phyloP scores from a whole-genome alignment of 148 eudicot genomes.

The Rheum nobile region DNA sequence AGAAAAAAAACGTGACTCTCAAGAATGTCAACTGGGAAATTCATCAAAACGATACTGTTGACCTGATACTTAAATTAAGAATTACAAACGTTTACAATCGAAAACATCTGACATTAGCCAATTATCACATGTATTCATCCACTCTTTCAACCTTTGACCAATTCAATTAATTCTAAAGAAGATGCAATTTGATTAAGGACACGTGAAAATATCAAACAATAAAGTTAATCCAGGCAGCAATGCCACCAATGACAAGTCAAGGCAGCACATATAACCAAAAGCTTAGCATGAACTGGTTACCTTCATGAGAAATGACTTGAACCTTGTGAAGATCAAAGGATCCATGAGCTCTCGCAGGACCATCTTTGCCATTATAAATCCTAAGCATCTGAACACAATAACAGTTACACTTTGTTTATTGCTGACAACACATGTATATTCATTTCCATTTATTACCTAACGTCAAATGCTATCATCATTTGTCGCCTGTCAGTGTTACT shows the following conservation, averaged over 20 bases:
- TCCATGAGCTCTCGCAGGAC: conserved; percentile 94
- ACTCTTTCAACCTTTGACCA: not conserved
- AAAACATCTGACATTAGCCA: not conserved
- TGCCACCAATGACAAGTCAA: not conserved
- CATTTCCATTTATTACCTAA: conserved; percentile 46
- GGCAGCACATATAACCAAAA: not conserved
- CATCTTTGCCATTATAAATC: conserved; percentile 97
- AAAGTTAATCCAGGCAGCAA: not conserved
- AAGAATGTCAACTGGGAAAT: not conserved
- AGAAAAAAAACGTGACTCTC: not conserved
- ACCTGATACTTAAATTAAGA: not conserved
- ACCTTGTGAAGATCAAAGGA: conserved; percentile 52
- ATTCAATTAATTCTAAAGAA: not conserved
- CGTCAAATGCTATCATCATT: conserved; percentile 99
- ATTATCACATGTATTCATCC: not conserved
- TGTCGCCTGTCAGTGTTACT: conserved; percentile 45
- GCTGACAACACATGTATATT: not conserved
- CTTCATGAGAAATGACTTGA: conserved; percentile 84
- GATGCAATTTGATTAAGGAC: not conserved
- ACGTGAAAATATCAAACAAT: not conserved
- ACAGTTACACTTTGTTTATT: not conserved
- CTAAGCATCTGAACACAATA: conserved; percentile 55
- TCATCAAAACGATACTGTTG: not conserved
- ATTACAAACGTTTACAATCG: not conserved
- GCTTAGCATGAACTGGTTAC: conserved; percentile 17